These are phyloP conservation scores for Pisolithus thermaeus DNA, from an alignment of 1,284 basidiomycete species.

Conservation along the genomic window DNA sequence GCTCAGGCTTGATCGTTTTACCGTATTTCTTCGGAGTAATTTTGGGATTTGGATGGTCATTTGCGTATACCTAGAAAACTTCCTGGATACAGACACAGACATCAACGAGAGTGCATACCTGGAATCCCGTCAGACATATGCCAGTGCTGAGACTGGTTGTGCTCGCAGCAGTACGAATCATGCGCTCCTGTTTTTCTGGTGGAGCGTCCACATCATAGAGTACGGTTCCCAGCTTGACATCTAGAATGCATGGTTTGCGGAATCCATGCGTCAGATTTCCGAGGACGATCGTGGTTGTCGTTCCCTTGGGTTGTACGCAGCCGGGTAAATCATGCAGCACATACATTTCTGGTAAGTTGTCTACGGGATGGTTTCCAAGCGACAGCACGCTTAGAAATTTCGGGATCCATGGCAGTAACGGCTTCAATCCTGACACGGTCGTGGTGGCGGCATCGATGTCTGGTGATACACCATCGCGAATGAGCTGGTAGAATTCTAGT, in stretches of 20 bases:
- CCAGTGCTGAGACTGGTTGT: slow-evolving; percentile 78
- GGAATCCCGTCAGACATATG: slow-evolving; percentile 82
- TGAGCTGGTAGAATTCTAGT: slow-evolving; percentile 71
- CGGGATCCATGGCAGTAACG: slow-evolving; percentile 22
- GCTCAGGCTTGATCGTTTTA: slow-evolving; percentile 60
- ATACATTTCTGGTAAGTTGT: too few species aligned
- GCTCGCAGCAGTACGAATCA: slow-evolving; percentile 64
- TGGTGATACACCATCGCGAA: slow-evolving; percentile 31
- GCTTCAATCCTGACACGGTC: not conserved
- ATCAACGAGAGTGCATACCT: slow-evolving; percentile 45
- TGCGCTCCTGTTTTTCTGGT: slow-evolving; percentile 71
- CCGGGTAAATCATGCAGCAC: slow-evolving; percentile 12
- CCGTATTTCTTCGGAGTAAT: slow-evolving; percentile 78
- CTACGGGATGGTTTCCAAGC: too few species aligned
- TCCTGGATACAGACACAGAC: not conserved
- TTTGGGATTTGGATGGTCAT: slow-evolving; percentile 47
- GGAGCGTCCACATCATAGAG: slow-evolving; percentile 25
- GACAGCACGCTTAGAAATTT: slow-evolving; percentile 21
- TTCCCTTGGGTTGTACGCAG: too few species aligned
- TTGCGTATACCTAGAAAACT: slow-evolving; percentile 64
- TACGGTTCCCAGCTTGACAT: slow-evolving; percentile 64
- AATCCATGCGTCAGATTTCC: slow-evolving; percentile 34
- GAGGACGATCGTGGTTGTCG: too few species aligned
- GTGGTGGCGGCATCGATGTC: slow-evolving; percentile 5
- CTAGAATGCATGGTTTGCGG: slow-evolving; percentile 67